A percentile compares a stretch with the other conserved stretches of the same genome.
phyloP scores from a whole-genome alignment of 2,329 filamentous ascomycete species.

The Venturia effusa region DNA sequence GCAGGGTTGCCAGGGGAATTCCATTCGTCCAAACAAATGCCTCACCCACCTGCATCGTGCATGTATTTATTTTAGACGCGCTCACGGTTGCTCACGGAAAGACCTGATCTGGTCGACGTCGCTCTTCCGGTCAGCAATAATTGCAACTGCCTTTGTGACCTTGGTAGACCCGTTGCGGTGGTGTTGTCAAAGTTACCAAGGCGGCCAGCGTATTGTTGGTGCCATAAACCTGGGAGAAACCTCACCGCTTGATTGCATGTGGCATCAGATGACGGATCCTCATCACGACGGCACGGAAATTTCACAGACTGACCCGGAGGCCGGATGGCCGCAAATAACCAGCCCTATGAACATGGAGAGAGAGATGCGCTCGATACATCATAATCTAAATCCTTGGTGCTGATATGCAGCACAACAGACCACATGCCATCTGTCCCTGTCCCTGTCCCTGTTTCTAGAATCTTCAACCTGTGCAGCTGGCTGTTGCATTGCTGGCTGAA shows the following conservation, averaged over 20 bases:
- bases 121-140: no score
- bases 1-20: neutral
- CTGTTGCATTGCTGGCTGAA: neutral
- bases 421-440: neutral
- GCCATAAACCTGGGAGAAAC: neutral
- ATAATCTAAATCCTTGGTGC: no score
- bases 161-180: no score
- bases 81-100: neutral
- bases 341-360: no score
- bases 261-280: neutral
- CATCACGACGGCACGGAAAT: neutral
- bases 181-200: neutral
- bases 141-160: no score
- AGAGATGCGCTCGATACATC: no score
- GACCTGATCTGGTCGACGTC: no score
- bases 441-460: neutral
- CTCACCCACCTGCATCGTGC: no score
- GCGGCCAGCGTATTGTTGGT: neutral
- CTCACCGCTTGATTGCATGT: neutral
- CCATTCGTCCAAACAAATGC: slow-evolving; percentile 6
- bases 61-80: no score
- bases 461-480: neutral
- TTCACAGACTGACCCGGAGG: no score
- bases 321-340: no score
- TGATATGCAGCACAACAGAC: neutral